Evolutionary conservation across 768 basidiomycete species (phyloP), one percentile per base, ranked within the genome.

Genomic region (Lactarius hengduanensis): DNA sequence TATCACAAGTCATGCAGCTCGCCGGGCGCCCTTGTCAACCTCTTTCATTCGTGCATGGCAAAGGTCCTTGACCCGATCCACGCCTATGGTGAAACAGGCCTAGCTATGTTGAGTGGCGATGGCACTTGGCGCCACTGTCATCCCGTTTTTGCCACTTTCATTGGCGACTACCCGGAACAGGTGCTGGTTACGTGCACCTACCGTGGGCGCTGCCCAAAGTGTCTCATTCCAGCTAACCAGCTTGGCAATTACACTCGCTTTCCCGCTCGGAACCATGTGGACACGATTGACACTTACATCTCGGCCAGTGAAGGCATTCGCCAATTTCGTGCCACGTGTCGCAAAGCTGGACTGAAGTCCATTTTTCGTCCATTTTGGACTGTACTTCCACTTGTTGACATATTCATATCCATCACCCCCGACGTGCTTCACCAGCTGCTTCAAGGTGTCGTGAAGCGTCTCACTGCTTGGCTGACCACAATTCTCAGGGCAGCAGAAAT

Each of bases 321-420:
- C 45, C 20, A 4, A 8, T 47, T 47, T n/a, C n/a, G 18, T 8
- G 5, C 45, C 9, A 10, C 26, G 26, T 26, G 26, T 26, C 26
- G 26, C 26, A 26, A 26, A 26, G 26, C 26, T 26, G 26, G 26
- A 26, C 26, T 26, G 26, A 26, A 26, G 26, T 26, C 26, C 26
- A 26, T 26, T 26, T 57, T 34, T 4, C 65, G 68, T 10, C 76
- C 72, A 0, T 77, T 72, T 38, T 38, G 36, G 36, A 38, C 11
- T 13, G 36, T 11, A 13, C 36, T 38, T 13, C 36, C 36, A 13
- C 36, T 38, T 38, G 36, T 38, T 26, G 26, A 26, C 26, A 26
- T 26, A 26, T 26, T 26, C 26, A 26, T 26, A 26, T 26, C 26
- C 26, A 26, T 26, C 26, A 26, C 26, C 26, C 26, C 26, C 1